Evolutionary conservation across 2,329 filamentous ascomycete species (phyloP).

Genomic region (Trichoderma hamatum): DNA sequence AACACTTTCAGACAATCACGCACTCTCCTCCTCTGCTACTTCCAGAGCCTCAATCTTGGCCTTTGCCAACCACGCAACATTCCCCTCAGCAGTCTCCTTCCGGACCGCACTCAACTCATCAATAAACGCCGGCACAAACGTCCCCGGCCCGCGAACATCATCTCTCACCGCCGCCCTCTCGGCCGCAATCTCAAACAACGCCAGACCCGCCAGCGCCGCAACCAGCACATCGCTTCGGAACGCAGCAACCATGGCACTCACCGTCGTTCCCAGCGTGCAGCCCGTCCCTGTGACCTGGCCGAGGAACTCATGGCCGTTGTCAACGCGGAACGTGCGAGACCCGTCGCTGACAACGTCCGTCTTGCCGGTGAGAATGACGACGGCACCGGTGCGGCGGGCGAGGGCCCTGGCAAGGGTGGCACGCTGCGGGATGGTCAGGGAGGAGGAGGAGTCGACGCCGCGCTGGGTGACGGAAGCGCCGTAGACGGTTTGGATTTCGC

Average conservation of each 20-base stretch:
- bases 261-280: constrained; percentile 80
- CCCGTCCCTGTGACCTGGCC: constrained; percentile 77
- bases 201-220: constrained; percentile 70
- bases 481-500: constrained; percentile 76
- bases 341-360: constrained; percentile 81
- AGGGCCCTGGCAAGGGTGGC: constrained; percentile 66
- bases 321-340: constrained; percentile 63
- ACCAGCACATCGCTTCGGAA: constrained; percentile 66
- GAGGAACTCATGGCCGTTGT: constrained; percentile 75
- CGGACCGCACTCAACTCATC: constrained; percentile 66
- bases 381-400: constrained; percentile 68
- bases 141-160: constrained; percentile 77
- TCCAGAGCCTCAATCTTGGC: constrained; percentile 52
- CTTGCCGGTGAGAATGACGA: constrained; percentile 81
- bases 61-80: constrained; percentile 55
- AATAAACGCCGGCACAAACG: constrained; percentile 82
- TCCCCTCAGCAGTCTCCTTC: constrained; percentile 50
- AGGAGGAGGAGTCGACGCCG: constrained; percentile 79
- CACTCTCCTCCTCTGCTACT: constrained; percentile 18
- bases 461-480: constrained; percentile 64
- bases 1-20: not conserved
- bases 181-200: constrained; percentile 77
- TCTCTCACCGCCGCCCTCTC: constrained; percentile 66
- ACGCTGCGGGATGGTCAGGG: constrained; percentile 54
- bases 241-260: constrained; percentile 74